These are phyloP conservation scores for Candida pseudofarinosa DNA, from an alignment of 805 yeast genomes.

Conservation along the genomic window DNA sequence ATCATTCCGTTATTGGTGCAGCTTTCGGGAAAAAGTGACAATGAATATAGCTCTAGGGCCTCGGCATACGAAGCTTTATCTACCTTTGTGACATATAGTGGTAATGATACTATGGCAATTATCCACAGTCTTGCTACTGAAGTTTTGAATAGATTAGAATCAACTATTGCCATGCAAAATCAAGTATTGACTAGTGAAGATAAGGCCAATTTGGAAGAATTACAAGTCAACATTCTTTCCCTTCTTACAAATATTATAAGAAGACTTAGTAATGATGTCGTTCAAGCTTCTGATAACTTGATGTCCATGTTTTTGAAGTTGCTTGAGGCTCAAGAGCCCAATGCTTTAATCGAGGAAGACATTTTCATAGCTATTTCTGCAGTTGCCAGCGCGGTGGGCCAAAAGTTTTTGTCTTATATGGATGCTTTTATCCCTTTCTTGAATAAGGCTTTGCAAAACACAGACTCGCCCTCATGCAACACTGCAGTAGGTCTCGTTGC, in stretches of 20 bases:
- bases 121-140: constrained; percentile 74
- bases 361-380: constrained; percentile 89
- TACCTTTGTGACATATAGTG: constrained; percentile 70
- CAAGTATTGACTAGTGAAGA: constrained; percentile 67
- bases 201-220: constrained; percentile 74
- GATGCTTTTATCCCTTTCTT: constrained; percentile 79
- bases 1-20: constrained; percentile 68
- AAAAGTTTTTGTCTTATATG: constrained; percentile 70
- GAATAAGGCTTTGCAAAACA: constrained; percentile 72
- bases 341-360: constrained; percentile 88
- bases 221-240: constrained; percentile 77
- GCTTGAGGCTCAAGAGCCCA: constrained; percentile 50
- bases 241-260: constrained; percentile 80
- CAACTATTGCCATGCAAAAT: constrained; percentile 53
- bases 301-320: constrained; percentile 80
- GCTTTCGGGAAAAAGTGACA: constrained; percentile 69
- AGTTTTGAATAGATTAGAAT: constrained; percentile 66
- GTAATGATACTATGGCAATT: constrained; percentile 62
- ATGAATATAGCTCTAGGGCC: constrained; percentile 84
- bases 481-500: constrained; percentile 95
- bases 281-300: constrained; percentile 70
- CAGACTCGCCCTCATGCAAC: constrained; percentile 76
- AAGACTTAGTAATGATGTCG: constrained; percentile 65
- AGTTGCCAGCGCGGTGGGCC: constrained; percentile 76
- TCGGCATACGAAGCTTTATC: constrained; percentile 96